Conservation (phyloP, 768 basidiomycete genomes). For the Russula dissimulans region DNA sequence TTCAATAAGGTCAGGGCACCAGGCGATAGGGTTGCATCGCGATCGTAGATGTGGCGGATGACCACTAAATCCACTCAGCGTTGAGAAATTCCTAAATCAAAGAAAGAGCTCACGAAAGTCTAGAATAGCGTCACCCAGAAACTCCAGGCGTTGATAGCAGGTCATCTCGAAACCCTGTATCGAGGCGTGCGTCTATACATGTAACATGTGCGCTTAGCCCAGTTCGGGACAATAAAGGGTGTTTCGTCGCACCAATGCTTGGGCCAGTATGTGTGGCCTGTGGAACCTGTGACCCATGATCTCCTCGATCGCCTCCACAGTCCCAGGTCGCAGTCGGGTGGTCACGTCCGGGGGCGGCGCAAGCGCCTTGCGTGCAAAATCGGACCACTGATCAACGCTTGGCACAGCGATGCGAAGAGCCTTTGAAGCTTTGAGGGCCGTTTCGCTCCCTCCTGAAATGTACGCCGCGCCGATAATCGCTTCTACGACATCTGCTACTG, state of each 20-base stretch:
- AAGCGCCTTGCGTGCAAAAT: constrained; percentile 46
- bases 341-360: constrained; percentile 36
- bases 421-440: constrained; percentile 55
- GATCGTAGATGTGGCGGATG: constrained; percentile 57
- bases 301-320: constrained; percentile 47
- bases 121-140: constrained; percentile 78
- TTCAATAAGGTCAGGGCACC: constrained; percentile 76
- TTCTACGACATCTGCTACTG: constrained; percentile 77
- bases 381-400: constrained; percentile 58
- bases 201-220: not conserved
- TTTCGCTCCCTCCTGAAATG: constrained; percentile 59
- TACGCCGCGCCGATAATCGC: constrained; percentile 80
- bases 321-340: constrained; percentile 38
- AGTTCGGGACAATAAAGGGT: not conserved
- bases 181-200: constrained; percentile 56
- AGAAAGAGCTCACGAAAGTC: constrained; percentile 55
- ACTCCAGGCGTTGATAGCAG: constrained; percentile 71
- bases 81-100: constrained; percentile 5
- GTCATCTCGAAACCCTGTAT: constrained; percentile 44
- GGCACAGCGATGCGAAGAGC: constrained; percentile 57
- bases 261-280: constrained; percentile 52
- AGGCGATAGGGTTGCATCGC: constrained; percentile 54
- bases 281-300: constrained; percentile 58
- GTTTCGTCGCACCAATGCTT: constrained; percentile 53
- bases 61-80: constrained; percentile 42